These are phyloP conservation scores for Geotrichum aggregatum DNA, from an alignment of 1,139 yeast species.

Conservation along the genomic window DNA sequence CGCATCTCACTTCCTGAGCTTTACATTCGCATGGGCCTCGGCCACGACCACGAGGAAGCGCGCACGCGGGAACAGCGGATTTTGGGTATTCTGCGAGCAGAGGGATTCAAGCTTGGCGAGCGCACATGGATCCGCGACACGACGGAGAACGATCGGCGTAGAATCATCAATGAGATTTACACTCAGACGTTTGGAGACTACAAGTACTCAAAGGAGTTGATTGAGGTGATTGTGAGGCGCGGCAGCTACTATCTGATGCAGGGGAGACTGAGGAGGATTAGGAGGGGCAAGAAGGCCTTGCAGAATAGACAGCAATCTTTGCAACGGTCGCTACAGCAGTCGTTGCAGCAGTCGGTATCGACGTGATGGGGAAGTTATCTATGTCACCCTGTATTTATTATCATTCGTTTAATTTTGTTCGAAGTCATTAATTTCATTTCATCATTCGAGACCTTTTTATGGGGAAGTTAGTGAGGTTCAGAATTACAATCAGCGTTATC, in stretches of 20 bases:
- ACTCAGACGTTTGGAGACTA: constrained; percentile 47
- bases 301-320: not conserved
- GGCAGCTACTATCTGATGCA: constrained; percentile 81
- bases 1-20: constrained; percentile 57
- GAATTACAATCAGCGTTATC: too few species aligned
- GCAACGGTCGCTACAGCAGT: not conserved
- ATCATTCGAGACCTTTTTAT: too few species aligned
- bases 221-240: constrained; percentile 69
- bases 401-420: too few species aligned
- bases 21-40: constrained; percentile 51
- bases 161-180: constrained; percentile 50
- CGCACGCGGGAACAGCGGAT: constrained; percentile 57
- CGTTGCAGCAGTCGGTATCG: not conserved
- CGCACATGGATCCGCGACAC: constrained; percentile 83
- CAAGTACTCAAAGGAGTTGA: constrained; percentile 49
- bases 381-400: not conserved
- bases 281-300: constrained; percentile 42
- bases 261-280: constrained; percentile 63
- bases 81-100: constrained; percentile 53
- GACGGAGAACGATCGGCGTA: constrained; percentile 47
- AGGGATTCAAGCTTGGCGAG: constrained; percentile 66
- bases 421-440: not conserved
- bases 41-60: constrained; percentile 51
- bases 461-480: too few species aligned
- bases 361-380: not conserved